These are phyloP conservation scores for Epichloe glyceriae DNA, from an alignment of 2,329 filamentous ascomycete species.

Conservation along the genomic window DNA sequence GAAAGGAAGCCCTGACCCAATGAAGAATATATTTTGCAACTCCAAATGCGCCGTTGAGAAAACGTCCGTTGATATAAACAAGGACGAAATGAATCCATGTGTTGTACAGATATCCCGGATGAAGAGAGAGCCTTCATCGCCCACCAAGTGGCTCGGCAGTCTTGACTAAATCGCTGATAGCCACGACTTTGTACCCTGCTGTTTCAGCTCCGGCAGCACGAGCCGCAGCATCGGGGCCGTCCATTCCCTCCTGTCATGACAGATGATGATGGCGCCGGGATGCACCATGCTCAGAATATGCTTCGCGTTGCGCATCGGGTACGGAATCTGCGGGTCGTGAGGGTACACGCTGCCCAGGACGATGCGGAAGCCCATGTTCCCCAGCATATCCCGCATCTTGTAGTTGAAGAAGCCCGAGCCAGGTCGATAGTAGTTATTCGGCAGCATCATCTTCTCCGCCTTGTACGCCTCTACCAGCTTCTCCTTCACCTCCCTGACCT, in stretches of 20 bases:
- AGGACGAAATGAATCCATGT: neutral
- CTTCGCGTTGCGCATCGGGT: constrained; percentile 54
- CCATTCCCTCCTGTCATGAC: constrained; percentile 76
- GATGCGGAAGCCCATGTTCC: constrained; percentile 51
- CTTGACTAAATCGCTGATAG: constrained; percentile 53
- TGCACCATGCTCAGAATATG: constrained; percentile 71
- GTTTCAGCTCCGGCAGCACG: constrained; percentile 59
- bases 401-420: constrained; percentile 73
- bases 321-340: constrained; percentile 76
- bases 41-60: neutral
- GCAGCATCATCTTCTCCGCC: constrained; percentile 29
- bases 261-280: constrained; percentile 69
- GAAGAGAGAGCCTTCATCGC: constrained; percentile 5
- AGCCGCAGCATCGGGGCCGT: constrained; percentile 64
- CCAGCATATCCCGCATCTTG: constrained; percentile 50
- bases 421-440: constrained; percentile 62
- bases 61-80: neutral
- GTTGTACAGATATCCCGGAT: neutral
- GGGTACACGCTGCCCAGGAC: constrained; percentile 81
- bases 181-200: constrained; percentile 56
- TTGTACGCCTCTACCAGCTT: constrained; percentile 46
- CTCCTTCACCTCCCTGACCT: constrained; percentile 53
- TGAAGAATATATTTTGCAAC: neutral
- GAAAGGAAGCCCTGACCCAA: neutral
- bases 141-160: constrained; percentile 16